Evolutionary conservation across 2,329 filamentous ascomycete genomes (phyloP).

Genomic region (Trichoderma harzianum): DNA sequence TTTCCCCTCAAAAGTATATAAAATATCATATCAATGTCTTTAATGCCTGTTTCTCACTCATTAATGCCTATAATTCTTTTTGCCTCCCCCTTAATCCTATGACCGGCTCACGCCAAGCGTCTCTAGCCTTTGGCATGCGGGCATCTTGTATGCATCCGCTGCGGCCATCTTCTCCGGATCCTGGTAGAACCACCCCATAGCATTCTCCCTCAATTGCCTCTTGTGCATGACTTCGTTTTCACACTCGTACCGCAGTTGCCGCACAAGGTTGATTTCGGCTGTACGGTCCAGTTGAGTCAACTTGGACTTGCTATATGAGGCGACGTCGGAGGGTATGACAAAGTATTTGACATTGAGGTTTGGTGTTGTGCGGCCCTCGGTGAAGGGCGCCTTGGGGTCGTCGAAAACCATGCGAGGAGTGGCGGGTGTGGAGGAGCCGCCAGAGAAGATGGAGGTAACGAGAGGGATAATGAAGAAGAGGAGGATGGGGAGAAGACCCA

Average conservation of each 20-base stretch:
- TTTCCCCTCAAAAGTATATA: constrained; percentile 8
- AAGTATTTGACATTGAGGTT: constrained; percentile 78
- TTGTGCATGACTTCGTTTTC: constrained; percentile 66
- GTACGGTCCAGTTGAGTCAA: constrained; percentile 70
- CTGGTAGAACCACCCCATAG: constrained; percentile 82
- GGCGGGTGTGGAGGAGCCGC: constrained; percentile 38
- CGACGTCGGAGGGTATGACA: constrained; percentile 74
- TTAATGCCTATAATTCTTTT: not conserved
- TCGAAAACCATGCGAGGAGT: constrained; percentile 77
- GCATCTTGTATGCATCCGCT: constrained; percentile 55
- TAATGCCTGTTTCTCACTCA: constrained; percentile 5
- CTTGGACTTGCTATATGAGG: constrained; percentile 65
- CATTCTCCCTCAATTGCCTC: constrained; percentile 68
- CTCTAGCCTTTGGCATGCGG: constrained; percentile 51
- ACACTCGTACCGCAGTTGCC: constrained; percentile 66
- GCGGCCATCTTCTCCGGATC: constrained; percentile 75
- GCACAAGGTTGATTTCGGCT: constrained; percentile 72
- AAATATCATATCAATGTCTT: constrained; percentile 15
- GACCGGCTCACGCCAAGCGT: constrained; percentile 35
- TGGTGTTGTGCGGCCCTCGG: constrained; percentile 66
- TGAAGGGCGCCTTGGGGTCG: constrained; percentile 65
- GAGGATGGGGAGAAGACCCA: constrained; percentile 81
- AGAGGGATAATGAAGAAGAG: constrained; percentile 85
- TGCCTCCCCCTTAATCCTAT: not conserved
- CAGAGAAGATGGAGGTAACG: constrained; percentile 73